Percentiles rank a stretch among this genome's conserved stretches.
phyloP scores from a whole-genome alignment of 2,329 filamentous ascomycete species.

The Dactylellina cionopaga region DNA sequence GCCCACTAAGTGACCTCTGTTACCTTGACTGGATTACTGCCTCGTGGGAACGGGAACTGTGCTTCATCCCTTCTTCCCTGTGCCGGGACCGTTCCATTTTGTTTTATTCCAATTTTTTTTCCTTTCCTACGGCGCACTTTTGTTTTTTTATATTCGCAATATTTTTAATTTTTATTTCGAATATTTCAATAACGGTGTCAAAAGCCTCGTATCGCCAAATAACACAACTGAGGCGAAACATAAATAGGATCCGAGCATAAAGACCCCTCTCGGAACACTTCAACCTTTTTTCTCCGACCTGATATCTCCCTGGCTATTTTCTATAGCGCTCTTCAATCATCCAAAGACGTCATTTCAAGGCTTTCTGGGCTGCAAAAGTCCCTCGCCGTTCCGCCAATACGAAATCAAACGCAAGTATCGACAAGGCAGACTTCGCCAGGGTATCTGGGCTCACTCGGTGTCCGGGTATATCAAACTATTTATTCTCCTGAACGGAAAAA shows the following conservation, averaged over 20 bases:
- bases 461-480: constrained; percentile 29
- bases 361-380: constrained; percentile 20
- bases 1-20: constrained; percentile 17
- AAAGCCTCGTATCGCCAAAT: constrained; percentile 32
- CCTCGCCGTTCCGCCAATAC: constrained; percentile 20
- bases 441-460: constrained; percentile 2
- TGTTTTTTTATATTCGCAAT: constrained; percentile 26
- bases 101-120: not conserved
- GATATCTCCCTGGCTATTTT: not conserved
- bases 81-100: constrained; percentile 44
- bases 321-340: constrained; percentile 21
- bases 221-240: constrained; percentile 7
- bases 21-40: constrained; percentile 30
- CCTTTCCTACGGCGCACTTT: constrained; percentile 2
- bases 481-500: constrained; percentile 26
- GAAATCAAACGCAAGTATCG: constrained; percentile 27
- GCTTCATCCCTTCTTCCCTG: constrained; percentile 11
- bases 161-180: constrained; percentile 11
- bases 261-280: constrained; percentile 22
- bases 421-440: constrained; percentile 17
- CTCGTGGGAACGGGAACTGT: not conserved
- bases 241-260: constrained; percentile 23
- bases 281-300: constrained; percentile 1
- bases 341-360: constrained; percentile 4
- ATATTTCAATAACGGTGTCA: constrained; percentile 17